These are phyloP conservation scores for Leptosphaerulina australis DNA, from an alignment of 2,329 filamentous ascomycete species.

Conservation along the genomic window DNA sequence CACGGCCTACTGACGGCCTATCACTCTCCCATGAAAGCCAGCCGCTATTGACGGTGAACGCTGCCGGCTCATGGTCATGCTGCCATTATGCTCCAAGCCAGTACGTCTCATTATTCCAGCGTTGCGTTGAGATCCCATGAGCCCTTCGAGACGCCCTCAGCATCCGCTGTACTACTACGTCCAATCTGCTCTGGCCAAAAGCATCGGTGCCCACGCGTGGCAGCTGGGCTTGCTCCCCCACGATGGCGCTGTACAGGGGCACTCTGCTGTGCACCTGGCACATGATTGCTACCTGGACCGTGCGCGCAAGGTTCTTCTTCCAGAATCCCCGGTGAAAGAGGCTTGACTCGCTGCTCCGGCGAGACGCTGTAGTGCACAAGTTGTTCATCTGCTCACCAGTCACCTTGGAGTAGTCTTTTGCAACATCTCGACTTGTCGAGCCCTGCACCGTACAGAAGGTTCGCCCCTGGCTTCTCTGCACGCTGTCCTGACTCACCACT, in stretches of 20 bases:
- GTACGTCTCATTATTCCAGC: constrained; percentile 13
- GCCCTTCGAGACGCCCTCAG: constrained; percentile 5
- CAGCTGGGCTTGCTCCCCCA: constrained; percentile 18
- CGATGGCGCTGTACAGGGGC: constrained; percentile 19
- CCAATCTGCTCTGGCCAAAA: constrained; percentile 20
- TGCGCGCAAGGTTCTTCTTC: constrained; percentile 38
- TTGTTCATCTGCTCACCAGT: not conserved
- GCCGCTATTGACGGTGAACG: constrained; percentile 8
- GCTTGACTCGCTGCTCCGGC: constrained; percentile 38
- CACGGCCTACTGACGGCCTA: constrained; percentile 12
- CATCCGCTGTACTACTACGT: constrained; percentile 8
- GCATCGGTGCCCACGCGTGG: constrained; percentile 31
- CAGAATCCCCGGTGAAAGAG: constrained; percentile 40
- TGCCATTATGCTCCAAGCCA: constrained; percentile 5
- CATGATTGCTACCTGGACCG: constrained; percentile 35
- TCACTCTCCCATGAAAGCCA: constrained; percentile 21
- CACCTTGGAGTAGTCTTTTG: not conserved
- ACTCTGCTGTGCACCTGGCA: constrained; percentile 26
- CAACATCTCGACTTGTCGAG: constrained; percentile 1
- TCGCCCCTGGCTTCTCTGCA: constrained; percentile 17
- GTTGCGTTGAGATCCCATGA: constrained; percentile 8
- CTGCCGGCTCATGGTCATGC: constrained; percentile 11
- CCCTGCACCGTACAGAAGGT: not conserved
- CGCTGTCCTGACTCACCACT: constrained; percentile 11
- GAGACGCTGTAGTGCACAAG: constrained; percentile 7